Percentiles rank a stretch among this genome's conserved stretches.
Evolutionary conservation across 2,329 filamentous ascomycete genomes (phyloP).

Genomic region (Onygenales sp.): DNA sequence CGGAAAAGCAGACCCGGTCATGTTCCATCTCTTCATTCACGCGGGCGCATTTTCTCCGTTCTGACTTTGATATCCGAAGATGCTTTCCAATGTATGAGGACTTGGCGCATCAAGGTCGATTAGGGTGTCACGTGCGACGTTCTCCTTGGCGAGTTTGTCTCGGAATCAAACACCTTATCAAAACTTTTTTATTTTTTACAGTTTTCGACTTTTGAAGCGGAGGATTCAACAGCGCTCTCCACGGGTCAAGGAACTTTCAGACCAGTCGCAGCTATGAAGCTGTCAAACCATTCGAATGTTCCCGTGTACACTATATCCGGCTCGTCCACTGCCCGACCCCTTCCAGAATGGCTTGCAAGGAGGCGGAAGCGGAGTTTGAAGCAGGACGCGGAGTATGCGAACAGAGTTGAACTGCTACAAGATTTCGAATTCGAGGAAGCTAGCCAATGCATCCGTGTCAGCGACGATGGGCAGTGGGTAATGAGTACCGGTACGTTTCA

Average conservation of each 20-base stretch:
- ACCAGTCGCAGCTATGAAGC: conserved; percentile 31
- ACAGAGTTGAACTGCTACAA: conserved; percentile 86
- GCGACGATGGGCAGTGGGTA: conserved; percentile 93
- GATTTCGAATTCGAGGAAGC: conserved; percentile 98
- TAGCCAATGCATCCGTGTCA: conserved; percentile 78
- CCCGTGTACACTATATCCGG: conserved; percentile 94
- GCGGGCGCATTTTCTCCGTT: neutral
- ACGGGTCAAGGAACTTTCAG: neutral
- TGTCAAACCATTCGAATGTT: conserved; percentile 61
- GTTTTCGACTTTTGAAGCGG: neutral
- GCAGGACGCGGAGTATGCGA: conserved; percentile 84
- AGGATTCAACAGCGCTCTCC: neutral
- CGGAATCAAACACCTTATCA: neutral
- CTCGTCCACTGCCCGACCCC: conserved; percentile 71
- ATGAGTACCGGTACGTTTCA: conserved; percentile 70
- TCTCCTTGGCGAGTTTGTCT: neutral
- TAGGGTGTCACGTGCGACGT: neutral
- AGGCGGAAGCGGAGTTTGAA: conserved; percentile 86
- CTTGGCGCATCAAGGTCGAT: neutral
- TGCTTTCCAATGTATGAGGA: neutral
- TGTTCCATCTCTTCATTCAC: conserved; percentile 1
- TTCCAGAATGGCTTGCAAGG: conserved; percentile 91
- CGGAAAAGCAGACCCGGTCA: neutral
- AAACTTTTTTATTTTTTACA: neutral
- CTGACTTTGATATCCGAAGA: neutral